phyloP scores from a whole-genome alignment of 768 basidiomycete genomes.

The Lactarius indigo region DNA sequence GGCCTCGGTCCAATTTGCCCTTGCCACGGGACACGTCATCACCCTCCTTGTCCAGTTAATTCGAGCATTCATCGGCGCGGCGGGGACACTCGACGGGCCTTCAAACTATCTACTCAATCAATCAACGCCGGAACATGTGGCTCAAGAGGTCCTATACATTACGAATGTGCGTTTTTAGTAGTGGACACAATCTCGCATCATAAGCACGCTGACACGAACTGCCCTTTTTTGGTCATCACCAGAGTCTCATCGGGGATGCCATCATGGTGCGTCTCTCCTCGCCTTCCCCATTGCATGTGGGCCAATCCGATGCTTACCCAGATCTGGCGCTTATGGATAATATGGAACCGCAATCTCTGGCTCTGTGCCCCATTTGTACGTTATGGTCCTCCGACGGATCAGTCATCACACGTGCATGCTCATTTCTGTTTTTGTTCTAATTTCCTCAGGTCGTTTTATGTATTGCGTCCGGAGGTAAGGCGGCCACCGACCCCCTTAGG shows the following conservation, averaged over 20 bases:
- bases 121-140: constrained; percentile 11
- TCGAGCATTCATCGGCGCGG: constrained; percentile 1
- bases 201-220: background rate
- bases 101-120: background rate
- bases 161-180: constrained; percentile 9
- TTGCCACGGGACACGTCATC: constrained; percentile 14
- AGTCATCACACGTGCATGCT: background rate
- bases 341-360: constrained; percentile 16
- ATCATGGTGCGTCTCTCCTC: constrained; percentile 7
- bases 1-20: constrained; percentile 8
- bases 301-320: background rate
- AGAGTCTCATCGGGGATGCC: constrained; percentile 19
- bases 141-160: constrained; percentile 12
- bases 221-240: background rate
- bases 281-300: background rate
- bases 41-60: constrained; percentile 14
- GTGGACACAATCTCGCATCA: too few species aligned
- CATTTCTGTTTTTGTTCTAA: background rate
- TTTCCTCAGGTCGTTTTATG: constrained; percentile 4
- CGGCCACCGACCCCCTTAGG: too few species aligned
- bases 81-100: background rate
- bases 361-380: constrained; percentile 16
- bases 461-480: constrained; percentile 5
- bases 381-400: background rate
- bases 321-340: constrained; percentile 24